Conservation (phyloP, 2,329 filamentous ascomycete species). For the Botrytis elliptica region DNA sequence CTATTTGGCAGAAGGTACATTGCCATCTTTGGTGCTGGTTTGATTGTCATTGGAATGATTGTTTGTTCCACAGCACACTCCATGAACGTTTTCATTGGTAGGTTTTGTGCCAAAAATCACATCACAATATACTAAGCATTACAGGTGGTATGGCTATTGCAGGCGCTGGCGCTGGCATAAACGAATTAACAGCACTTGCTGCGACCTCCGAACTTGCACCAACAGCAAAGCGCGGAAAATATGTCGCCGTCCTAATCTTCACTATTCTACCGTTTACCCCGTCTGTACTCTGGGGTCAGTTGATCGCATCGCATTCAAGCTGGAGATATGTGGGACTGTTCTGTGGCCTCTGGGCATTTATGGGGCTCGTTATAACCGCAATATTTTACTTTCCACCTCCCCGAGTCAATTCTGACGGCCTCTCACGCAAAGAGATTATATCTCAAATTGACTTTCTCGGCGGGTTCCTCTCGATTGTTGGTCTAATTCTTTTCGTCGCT, state of each 20-base stretch:
- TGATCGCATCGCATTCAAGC: slow-evolving; percentile 47
- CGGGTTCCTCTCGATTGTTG: slow-evolving; percentile 49
- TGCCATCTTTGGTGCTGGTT: slow-evolving; percentile 51
- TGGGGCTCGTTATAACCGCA: slow-evolving; percentile 51
- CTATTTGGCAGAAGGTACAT: slow-evolving; percentile 61
- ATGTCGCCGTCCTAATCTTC: slow-evolving; percentile 59
- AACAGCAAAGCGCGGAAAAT: slow-evolving; percentile 59
- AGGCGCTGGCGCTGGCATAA: slow-evolving; percentile 64
- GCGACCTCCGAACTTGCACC: slow-evolving; percentile 68
- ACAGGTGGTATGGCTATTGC: slow-evolving; percentile 53
- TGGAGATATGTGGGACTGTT: slow-evolving; percentile 58
- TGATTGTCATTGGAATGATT: slow-evolving; percentile 59
- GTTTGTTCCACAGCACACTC: slow-evolving; percentile 55
- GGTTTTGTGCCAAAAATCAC: slow-evolving; percentile 20
- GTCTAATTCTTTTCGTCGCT: slow-evolving; percentile 51
- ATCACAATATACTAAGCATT: neutral
- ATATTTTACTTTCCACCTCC: slow-evolving; percentile 56
- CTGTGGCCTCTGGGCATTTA: slow-evolving; percentile 51
- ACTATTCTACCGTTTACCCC: slow-evolving; percentile 62
- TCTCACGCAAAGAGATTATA: slow-evolving; percentile 43
- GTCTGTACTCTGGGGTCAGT: slow-evolving; percentile 58
- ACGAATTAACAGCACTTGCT: slow-evolving; percentile 63
- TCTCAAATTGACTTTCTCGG: slow-evolving; percentile 51
- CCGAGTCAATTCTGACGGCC: slow-evolving; percentile 43
- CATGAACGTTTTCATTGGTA: slow-evolving; percentile 63